Evolutionary conservation across 169 alveolate genomes (phyloP), one percentile per base, ranked within the genome.

Genomic region (Eimeria praecox): DNA sequence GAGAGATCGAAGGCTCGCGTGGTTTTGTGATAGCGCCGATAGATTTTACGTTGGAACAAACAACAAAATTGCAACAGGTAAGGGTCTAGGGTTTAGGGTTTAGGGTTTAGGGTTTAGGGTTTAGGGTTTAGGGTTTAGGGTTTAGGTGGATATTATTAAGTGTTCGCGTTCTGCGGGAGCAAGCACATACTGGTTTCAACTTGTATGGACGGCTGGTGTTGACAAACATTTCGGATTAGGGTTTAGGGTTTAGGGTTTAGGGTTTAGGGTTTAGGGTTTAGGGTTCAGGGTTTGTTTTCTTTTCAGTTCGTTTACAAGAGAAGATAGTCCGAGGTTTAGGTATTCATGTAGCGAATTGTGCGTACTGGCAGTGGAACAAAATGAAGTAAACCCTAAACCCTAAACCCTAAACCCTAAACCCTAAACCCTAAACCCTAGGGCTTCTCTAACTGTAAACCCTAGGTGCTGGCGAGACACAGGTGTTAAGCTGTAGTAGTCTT

Each of bases 301-400:
- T 8, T 14, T 20, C 95, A 89, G 95, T 69, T 54, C 80, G 77
- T 10, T 71, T 94, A 5, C 90, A 94, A 56, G 94, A 94, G 52
- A 94, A 92, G 66, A 94, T 94, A 24, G 66, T 83, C 30, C 42
- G 88, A 38, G 96, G 89, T 4, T 59, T 94, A 52, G 96, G 94
- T 20, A 49, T 94, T 35, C 87, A 56, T 6, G 40, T 94, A 18
- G 94, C 59, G 27, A 35, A 83, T 33, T 94, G 96, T 75, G 86
- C 85, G 14, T 94, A 94, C 54, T 94, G 96, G 96, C 96, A 94
- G 49, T 94, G 96, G 96, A 56, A 30, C 64, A 94, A 94, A 64
- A 94, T 94, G 96, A 94, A 94, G 96, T 94, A 62, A 92, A 78
- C 52, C 69, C 73, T 52, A n/a, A n/a, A n/a, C n/a, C n/a, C n/a